phyloP scores from a whole-genome alignment of 2,329 filamentous ascomycete genomes.

The Colletotrichum viniferum region DNA sequence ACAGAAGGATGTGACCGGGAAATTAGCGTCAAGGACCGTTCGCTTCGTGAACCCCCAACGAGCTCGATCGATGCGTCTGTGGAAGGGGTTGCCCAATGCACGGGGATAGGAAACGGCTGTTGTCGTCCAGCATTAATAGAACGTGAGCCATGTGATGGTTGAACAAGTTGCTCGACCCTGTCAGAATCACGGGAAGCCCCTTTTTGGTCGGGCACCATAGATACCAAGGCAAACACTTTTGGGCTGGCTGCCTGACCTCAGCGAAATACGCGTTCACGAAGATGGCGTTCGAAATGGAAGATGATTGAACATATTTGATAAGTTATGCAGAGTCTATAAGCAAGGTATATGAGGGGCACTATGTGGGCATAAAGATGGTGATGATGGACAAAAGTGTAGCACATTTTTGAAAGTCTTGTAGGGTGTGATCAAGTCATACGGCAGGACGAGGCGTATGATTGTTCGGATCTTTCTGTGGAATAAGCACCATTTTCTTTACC shows the following conservation, averaged over 20 bases:
- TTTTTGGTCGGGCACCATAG: background rate
- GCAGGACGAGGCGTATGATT: background rate
- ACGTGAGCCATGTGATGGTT: no score
- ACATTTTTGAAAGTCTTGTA: background rate
- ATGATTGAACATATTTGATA: accelerated
- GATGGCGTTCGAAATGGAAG: background rate
- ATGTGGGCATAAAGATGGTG: background rate
- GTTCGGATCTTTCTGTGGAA: background rate
- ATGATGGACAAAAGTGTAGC: background rate
- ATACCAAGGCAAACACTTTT: background rate
- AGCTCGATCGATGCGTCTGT: background rate
- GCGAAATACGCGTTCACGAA: background rate
- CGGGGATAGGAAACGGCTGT: background rate
- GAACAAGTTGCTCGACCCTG: background rate
- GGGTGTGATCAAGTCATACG: background rate
- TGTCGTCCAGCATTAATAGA: background rate
- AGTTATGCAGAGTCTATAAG: background rate
- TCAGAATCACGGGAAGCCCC: background rate
- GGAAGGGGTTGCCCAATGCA: background rate
- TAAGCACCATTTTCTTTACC: accelerated
- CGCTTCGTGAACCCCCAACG: background rate
- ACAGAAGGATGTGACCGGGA: background rate
- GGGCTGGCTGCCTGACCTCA: background rate
- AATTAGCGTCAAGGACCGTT: background rate
- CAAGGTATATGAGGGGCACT: background rate